Conservation (phyloP, 208 protist genomes). For the Leishmania lainsoni region DNA sequence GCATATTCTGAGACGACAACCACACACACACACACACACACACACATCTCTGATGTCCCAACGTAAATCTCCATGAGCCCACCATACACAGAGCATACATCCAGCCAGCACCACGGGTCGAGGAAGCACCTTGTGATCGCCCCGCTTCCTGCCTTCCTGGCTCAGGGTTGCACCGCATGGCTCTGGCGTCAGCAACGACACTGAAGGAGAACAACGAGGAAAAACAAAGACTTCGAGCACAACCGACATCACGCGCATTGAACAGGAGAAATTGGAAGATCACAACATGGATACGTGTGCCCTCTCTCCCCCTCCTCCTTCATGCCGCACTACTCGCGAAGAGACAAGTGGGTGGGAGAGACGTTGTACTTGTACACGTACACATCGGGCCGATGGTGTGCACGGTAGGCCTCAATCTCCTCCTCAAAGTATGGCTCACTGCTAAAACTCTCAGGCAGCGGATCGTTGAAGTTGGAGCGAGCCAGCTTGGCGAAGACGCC, state of each 20-base stretch:
- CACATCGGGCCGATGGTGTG: slow-evolving; percentile 81
- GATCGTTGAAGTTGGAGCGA: slow-evolving; percentile 90
- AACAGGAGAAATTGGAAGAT: background rate
- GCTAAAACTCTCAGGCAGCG: slow-evolving; percentile 63
- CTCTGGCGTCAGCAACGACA: background rate
- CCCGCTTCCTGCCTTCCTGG: slow-evolving; percentile 5
- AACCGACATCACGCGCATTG: background rate
- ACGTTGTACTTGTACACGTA: slow-evolving; percentile 92
- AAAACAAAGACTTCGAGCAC: background rate
- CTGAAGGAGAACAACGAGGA: background rate
- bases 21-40: background rate
- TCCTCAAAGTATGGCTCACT: slow-evolving; percentile 87
- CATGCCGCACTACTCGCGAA: slow-evolving; percentile 51
- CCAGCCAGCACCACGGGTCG: background rate
- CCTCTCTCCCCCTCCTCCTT: background rate
- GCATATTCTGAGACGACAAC: background rate
- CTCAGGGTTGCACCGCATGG: background rate
- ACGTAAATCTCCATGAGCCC: background rate
- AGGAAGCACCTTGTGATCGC: background rate
- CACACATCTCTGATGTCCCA: background rate
- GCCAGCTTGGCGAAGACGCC: slow-evolving; percentile 87
- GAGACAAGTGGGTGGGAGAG: slow-evolving; percentile 84
- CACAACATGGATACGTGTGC: background rate
- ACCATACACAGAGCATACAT: background rate
- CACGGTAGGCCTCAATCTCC: slow-evolving; percentile 87